Conservation (phyloP, 2,329 filamentous ascomycete genomes). For the Colletotrichum tabaci region DNA sequence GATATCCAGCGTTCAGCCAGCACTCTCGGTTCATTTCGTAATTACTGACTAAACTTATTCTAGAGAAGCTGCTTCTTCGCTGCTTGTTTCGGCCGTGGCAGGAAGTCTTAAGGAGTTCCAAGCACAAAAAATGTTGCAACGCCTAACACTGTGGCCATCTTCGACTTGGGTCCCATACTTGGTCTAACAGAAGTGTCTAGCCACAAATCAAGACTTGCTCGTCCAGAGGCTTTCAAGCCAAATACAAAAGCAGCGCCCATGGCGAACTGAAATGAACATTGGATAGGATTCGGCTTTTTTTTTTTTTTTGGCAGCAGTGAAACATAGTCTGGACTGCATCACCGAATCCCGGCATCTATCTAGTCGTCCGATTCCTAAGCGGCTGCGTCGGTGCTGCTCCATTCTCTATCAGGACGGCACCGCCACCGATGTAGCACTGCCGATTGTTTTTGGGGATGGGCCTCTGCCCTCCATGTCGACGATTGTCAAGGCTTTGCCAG, state of each 20-base stretch:
- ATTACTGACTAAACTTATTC: not conserved
- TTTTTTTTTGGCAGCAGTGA: conserved; percentile 48
- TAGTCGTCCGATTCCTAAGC: conserved; percentile 51
- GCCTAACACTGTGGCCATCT: conserved; percentile 64
- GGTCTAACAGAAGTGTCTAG: conserved; percentile 52
- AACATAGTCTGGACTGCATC: conserved; percentile 49
- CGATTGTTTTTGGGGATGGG: conserved; percentile 48
- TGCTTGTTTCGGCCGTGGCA: conserved; percentile 16
- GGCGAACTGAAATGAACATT: conserved; percentile 55
- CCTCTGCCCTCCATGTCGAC: conserved; percentile 47
- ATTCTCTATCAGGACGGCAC: conserved; percentile 53
- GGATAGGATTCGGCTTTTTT: conserved; percentile 48
- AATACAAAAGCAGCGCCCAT: conserved; percentile 49
- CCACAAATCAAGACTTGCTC: not conserved
- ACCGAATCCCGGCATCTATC: conserved; percentile 48
- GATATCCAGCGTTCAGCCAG: conserved; percentile 15
- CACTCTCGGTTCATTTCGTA: not conserved
- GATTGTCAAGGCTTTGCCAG: no score
- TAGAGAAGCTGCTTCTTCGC: conserved; percentile 21
- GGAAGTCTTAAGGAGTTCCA: conserved; percentile 18
- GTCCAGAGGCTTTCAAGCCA: not conserved
- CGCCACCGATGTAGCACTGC: conserved; percentile 53
- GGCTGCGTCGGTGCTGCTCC: conserved; percentile 47
- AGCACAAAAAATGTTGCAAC: conserved; percentile 45
- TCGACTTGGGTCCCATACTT: conserved; percentile 61